Conservation (phyloP, 805 yeast genomes). For the Wickerhamomyces strasburgensis region DNA sequence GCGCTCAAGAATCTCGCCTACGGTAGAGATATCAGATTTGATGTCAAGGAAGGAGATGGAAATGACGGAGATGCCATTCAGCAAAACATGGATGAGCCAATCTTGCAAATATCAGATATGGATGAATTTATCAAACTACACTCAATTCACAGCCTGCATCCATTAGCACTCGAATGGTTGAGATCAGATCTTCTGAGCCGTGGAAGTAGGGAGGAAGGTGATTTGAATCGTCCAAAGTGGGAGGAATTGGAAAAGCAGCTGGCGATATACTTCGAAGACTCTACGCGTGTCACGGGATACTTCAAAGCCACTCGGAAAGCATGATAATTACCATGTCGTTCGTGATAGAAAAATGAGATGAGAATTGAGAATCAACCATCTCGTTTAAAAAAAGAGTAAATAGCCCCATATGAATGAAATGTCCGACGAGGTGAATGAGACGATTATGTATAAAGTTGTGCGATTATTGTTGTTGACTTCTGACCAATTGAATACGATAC, state of each 20-base stretch:
- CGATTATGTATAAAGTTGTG: too few species aligned
- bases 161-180: slow-evolving; percentile 69
- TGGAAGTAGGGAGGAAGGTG: slow-evolving; percentile 46
- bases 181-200: slow-evolving; percentile 39
- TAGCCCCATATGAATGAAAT: too few species aligned
- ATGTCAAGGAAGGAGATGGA: slow-evolving; percentile 1
- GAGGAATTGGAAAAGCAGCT: slow-evolving; percentile 44
- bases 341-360: not conserved
- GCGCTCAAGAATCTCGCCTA: slow-evolving; percentile 34
- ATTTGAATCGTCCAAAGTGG: slow-evolving; percentile 50
- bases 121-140: slow-evolving; percentile 30
- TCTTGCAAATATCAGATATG: slow-evolving; percentile 15
- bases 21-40: slow-evolving; percentile 29
- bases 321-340: not conserved
- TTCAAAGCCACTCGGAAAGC: slow-evolving; percentile 44
- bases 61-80: slow-evolving; percentile 21
- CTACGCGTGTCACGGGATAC: slow-evolving; percentile 40
- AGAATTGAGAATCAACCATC: too few species aligned
- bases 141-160: slow-evolving; percentile 56
- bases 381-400: too few species aligned
- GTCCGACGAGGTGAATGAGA: too few species aligned
- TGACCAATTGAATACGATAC: too few species aligned
- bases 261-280: slow-evolving; percentile 40
- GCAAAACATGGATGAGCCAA: slow-evolving; percentile 17
- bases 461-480: too few species aligned